Base-by-base conservation (phyloP, 768 basidiomycete species). In the Cantharellus cinnabarinus region DNA sequence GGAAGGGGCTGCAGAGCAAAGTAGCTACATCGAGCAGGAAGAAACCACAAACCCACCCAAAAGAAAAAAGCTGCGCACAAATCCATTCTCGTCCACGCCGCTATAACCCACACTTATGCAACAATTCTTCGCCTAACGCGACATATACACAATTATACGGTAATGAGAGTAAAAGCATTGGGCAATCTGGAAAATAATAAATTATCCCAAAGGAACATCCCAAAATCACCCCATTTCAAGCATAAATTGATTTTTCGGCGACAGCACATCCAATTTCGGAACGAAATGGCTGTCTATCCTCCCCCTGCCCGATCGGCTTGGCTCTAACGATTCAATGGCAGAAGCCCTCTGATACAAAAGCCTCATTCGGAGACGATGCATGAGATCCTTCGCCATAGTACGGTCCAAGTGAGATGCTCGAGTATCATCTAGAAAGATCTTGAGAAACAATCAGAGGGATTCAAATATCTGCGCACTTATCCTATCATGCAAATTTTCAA, bases 391-490 rank as follows among this genome's bases (percentile, higher is more conserved):
- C 4, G 42, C 60, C 41, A 50, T 38, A n/a, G 62, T 62, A 14
- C 60, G 54, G 14, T 61, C 62, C 38, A 62, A 14, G 42, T 62
- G 42, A 10, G 60, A 55, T 14, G 62, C 62, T 4, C 62, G 41
- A 39, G 42, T 57, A 50, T 62, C 62, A 39, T 50, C 62, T 62
- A 48, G 10, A 41, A 14, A 42, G 1, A 38, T 38, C 7, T 57
- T 10, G 42, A 42, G 14, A 14, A 41, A 40, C 38, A 57, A 57
- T 5, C 14, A 42, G 5, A 14, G 37, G 42, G 42, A 40, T 15
- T 40, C 14, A 15, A 40, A 41, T 10, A 37, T 37, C 10, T 5
- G 42, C 56, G 34, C 42, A 57, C 56, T 15, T 40, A 57, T 57
- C 42, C 41, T 39, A 7, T 42, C 56, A 42, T 57, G 56, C 14